These are phyloP conservation scores for Fusarium sterilihyphosum DNA, from an alignment of 2,329 filamentous ascomycete genomes.

Conservation along the genomic window DNA sequence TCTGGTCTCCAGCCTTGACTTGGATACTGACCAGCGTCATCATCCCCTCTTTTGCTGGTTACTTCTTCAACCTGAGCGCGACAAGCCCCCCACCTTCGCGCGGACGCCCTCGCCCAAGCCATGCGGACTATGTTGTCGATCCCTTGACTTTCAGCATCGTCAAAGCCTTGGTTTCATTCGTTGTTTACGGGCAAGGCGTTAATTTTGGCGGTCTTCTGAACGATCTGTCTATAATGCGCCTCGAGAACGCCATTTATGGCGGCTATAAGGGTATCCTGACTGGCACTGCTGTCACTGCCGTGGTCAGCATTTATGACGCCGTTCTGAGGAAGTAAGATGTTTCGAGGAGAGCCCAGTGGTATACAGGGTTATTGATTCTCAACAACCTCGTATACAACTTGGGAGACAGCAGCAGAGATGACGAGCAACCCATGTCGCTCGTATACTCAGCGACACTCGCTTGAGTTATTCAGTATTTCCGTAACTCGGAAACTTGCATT, in stretches of 20 bases:
- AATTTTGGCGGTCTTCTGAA: constrained; percentile 71
- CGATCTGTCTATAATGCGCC: constrained; percentile 66
- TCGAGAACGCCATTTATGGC: constrained; percentile 75
- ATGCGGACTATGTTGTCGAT: constrained; percentile 73
- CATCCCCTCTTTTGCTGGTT: constrained; percentile 77
- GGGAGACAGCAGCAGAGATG: not conserved
- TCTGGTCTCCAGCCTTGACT: constrained; percentile 84
- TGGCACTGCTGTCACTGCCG: constrained; percentile 72
- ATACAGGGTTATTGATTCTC: not conserved
- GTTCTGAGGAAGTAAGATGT: constrained; percentile 72
- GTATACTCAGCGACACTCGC: not conserved
- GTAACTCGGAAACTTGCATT: constrained; percentile 27
- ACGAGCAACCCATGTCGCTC: not conserved
- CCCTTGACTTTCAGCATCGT: constrained; percentile 90
- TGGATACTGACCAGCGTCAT: constrained; percentile 80
- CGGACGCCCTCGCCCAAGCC: constrained; percentile 53
- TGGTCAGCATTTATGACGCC: constrained; percentile 81
- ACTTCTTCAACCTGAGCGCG: constrained; percentile 88
- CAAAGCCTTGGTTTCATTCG: constrained; percentile 83
- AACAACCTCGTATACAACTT: not conserved
- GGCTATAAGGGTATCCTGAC: constrained; percentile 76
- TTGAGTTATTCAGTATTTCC: not conserved
- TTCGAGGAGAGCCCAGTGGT: not conserved
- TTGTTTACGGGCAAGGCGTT: constrained; percentile 78
- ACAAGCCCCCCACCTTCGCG: constrained; percentile 55